phyloP scores from a whole-genome alignment of 2,329 filamentous ascomycete species.

The Claviceps humidiphila region DNA sequence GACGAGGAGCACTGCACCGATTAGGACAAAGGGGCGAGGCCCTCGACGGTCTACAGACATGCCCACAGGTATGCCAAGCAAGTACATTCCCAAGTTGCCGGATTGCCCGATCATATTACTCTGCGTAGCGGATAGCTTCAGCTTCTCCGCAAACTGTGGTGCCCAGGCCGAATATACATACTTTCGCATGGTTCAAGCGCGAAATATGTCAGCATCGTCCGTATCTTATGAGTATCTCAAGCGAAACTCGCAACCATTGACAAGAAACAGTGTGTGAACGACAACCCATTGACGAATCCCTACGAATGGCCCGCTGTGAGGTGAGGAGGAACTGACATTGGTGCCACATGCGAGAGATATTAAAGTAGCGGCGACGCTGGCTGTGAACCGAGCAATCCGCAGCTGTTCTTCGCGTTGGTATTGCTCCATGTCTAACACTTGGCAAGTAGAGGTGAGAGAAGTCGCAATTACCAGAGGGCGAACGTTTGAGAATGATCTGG shows the following conservation, averaged over 20 bases:
- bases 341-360: conserved; percentile 86
- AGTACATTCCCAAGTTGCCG: conserved; percentile 90
- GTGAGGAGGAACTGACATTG: conserved; percentile 48
- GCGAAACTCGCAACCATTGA: too few relatives aligned
- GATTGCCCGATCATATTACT: conserved; percentile 81
- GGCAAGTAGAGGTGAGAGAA: not conserved
- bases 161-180: conserved; percentile 99
- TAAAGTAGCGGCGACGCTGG: conserved; percentile 71
- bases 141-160: conserved; percentile 78
- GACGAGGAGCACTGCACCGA: conserved; percentile 60
- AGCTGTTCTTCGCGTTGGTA: conserved; percentile 22
- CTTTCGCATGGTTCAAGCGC: conserved; percentile 29
- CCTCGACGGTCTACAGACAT: conserved; percentile 75
- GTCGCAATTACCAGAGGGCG: too few relatives aligned
- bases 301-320: not conserved
- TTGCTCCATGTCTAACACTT: conserved; percentile 12
- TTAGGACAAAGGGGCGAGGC: conserved; percentile 63
- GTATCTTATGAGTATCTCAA: not conserved
- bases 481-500: too few relatives aligned
- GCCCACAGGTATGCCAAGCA: conserved; percentile 75
- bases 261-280: too few relatives aligned
- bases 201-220: not conserved
- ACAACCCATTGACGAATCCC: not conserved
- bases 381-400: conserved; percentile 57
- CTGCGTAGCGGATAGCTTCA: conserved; percentile 82